A percentile compares a stretch with the other conserved stretches of the same genome.
These are phyloP conservation scores for Calonectria hawksworthii DNA, from an alignment of 2,329 filamentous ascomycete species.

Conservation along the genomic window DNA sequence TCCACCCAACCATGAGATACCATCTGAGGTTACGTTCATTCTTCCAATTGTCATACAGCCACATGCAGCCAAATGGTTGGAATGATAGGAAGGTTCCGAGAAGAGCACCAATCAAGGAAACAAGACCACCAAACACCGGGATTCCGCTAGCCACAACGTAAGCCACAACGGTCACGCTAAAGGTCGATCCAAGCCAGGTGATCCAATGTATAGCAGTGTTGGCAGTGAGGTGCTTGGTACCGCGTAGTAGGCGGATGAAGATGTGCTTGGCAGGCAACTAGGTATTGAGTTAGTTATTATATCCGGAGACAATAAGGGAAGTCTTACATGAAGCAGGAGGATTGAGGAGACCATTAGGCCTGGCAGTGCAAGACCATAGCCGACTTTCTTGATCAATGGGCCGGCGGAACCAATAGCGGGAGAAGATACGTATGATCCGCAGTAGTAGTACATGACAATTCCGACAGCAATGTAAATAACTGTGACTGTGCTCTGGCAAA, in stretches of 20 bases:
- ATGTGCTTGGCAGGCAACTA: conserved; percentile 41
- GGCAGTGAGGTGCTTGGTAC: conserved; percentile 43
- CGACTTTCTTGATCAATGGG: conserved; percentile 55
- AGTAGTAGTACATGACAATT: conserved; percentile 59
- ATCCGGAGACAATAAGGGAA: background rate
- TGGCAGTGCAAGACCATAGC: conserved; percentile 54
- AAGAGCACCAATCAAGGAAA: conserved; percentile 45
- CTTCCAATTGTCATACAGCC: conserved; percentile 58
- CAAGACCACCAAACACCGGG: conserved; percentile 21
- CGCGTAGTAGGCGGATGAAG: conserved; percentile 45
- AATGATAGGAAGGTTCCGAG: conserved; percentile 46
- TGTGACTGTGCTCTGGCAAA: conserved; percentile 44
- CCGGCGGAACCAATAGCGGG: conserved; percentile 62
- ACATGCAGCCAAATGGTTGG: conserved; percentile 54
- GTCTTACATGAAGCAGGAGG: conserved; percentile 43
- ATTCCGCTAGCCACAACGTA: conserved; percentile 38
- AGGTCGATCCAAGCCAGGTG: conserved; percentile 45
- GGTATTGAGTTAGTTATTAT: background rate
- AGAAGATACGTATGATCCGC: conserved; percentile 59
- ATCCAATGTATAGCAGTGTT: conserved; percentile 45
- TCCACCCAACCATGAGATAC: conserved; percentile 4
- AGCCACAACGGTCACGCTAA: conserved; percentile 33
- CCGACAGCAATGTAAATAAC: conserved; percentile 49
- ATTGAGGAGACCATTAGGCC: conserved; percentile 41
- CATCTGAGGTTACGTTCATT: background rate